Percentiles rank a stretch among this genome's conserved stretches.
phyloP scores from a whole-genome alignment of 495 filamentous ascomycete genomes.

The Penicillium diatomitis region DNA sequence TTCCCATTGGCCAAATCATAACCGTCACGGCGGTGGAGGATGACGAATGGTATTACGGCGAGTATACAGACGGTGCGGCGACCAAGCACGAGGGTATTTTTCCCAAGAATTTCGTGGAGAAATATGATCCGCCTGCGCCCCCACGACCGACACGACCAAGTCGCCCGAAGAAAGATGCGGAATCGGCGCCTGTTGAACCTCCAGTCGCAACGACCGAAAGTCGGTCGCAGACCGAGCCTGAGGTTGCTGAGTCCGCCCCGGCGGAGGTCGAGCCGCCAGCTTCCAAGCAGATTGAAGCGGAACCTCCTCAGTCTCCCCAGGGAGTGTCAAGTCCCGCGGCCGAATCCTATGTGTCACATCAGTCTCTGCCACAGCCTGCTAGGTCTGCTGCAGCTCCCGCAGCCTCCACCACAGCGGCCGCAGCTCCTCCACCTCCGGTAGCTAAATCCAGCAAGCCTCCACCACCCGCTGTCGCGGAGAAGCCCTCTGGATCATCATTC shows the following conservation, averaged over 20 bases:
- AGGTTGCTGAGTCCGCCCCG: conserved; percentile 25
- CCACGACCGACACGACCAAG: conserved; percentile 66
- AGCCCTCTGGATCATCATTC: conserved; percentile 69
- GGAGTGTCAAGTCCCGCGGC: conserved; percentile 5
- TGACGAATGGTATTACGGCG: conserved; percentile 88
- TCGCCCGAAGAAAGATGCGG: conserved; percentile 65
- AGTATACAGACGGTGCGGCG: conserved; percentile 71
- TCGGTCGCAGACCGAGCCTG: conserved; percentile 29
- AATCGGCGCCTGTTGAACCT: conserved; percentile 30
- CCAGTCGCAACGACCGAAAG: conserved; percentile 18
- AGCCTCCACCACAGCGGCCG: conserved; percentile 4
- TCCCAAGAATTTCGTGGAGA: conserved; percentile 94
- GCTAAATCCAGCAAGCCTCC: conserved; percentile 39
- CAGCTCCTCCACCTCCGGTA: conserved; percentile 29
- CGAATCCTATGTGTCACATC: conserved; percentile 19
- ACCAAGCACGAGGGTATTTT: conserved; percentile 80
- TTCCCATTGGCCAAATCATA: conserved; percentile 77
- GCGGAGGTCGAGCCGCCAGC: conserved; percentile 20
- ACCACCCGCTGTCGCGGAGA: conserved; percentile 64
- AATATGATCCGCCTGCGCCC: conserved; percentile 83
- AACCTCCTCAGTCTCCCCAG: conserved; percentile 26
- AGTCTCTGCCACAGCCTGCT: conserved; percentile 17
- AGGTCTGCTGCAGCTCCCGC: conserved; percentile 14
- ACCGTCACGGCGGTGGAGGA: conserved; percentile 90
- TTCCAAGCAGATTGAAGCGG: conserved; percentile 27